Conservation (phyloP, 1,139 yeast genomes). For the Pichia sp. region DNA sequence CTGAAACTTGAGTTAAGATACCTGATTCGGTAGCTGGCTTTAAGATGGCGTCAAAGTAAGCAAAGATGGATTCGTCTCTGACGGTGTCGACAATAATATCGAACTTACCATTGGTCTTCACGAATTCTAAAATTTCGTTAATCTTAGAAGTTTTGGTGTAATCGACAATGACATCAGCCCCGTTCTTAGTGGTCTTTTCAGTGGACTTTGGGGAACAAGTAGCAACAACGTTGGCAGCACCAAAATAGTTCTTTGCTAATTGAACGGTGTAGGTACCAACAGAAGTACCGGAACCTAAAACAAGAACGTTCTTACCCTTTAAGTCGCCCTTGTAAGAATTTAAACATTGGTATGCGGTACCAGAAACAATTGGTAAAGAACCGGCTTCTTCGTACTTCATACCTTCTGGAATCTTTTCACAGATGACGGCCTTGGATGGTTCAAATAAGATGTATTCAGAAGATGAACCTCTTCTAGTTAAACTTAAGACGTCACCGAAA, state of each 20-base stretch:
- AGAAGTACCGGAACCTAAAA: slow-evolving; percentile 75
- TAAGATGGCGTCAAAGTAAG: slow-evolving; percentile 16
- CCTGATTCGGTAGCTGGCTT: slow-evolving; percentile 30
- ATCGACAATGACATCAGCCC: slow-evolving; percentile 26
- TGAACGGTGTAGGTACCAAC: slow-evolving; percentile 65
- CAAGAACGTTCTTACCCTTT: slow-evolving; percentile 38
- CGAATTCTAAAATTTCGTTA: slow-evolving; percentile 34
- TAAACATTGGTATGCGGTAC: slow-evolving; percentile 28
- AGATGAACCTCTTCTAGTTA: slow-evolving; percentile 49
- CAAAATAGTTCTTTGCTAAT: slow-evolving; percentile 47
- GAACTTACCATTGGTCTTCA: slow-evolving; percentile 39
- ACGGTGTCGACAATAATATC: slow-evolving; percentile 36
- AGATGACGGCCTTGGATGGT: slow-evolving; percentile 34
- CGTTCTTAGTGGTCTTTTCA: slow-evolving; percentile 15
- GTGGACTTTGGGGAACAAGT: slow-evolving; percentile 39
- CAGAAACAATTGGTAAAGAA: slow-evolving; percentile 51
- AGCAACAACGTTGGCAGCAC: slow-evolving; percentile 40
- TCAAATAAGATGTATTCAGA: slow-evolving; percentile 49
- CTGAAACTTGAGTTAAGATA: slow-evolving; percentile 34
- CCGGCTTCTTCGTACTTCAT: slow-evolving; percentile 56
- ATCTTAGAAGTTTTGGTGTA: slow-evolving; percentile 32
- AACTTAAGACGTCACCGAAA: slow-evolving; percentile 51
- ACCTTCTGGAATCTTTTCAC: slow-evolving; percentile 47
- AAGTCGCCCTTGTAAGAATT: slow-evolving; percentile 28
- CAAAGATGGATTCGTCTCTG: slow-evolving; percentile 21